These are phyloP conservation scores for Neoscytalidium dimidiatum DNA, from an alignment of 2,329 filamentous ascomycete genomes.

Conservation along the genomic window DNA sequence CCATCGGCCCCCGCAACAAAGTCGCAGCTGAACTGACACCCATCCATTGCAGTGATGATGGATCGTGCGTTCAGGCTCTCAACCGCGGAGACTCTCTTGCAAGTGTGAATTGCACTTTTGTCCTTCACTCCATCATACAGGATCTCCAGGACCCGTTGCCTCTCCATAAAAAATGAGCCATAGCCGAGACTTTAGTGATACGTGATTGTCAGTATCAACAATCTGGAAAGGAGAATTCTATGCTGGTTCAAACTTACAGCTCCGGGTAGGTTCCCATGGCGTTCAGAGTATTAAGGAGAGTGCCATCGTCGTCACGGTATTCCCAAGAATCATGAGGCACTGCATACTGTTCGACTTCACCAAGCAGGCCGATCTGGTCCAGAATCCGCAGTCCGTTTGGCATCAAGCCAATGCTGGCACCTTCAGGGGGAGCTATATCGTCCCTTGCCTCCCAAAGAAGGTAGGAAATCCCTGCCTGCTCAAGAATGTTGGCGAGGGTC, in stretches of 20 bases:
- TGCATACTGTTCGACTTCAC: constrained; percentile 6
- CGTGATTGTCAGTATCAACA: neutral
- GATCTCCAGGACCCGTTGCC: constrained; percentile 28
- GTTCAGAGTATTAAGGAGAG: constrained; percentile 17
- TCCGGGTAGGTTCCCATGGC: constrained; percentile 18
- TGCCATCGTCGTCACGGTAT: constrained; percentile 16
- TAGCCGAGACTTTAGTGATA: neutral
- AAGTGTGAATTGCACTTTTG: constrained; percentile 25
- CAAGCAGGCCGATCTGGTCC: constrained; percentile 12
- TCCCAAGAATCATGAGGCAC: neutral
- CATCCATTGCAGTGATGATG: constrained; percentile 5
- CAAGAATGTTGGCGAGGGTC: constrained; percentile 13
- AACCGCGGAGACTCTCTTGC: constrained; percentile 11
- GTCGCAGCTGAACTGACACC: constrained; percentile 13
- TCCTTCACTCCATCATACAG: constrained; percentile 28
- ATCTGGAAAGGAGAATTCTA: no score
- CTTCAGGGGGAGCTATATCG: neutral
- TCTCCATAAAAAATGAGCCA: constrained; percentile 27
- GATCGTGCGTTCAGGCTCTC: neutral
- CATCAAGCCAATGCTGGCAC: constrained; percentile 16
- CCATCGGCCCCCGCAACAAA: constrained; percentile 21
- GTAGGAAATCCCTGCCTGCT: constrained; percentile 11
- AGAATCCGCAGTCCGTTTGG: constrained; percentile 19
- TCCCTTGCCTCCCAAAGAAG: constrained; percentile 27
- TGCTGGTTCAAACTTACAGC: neutral